phyloP scores from a whole-genome alignment of 2,329 filamentous ascomycete species.

The Calycina marina region DNA sequence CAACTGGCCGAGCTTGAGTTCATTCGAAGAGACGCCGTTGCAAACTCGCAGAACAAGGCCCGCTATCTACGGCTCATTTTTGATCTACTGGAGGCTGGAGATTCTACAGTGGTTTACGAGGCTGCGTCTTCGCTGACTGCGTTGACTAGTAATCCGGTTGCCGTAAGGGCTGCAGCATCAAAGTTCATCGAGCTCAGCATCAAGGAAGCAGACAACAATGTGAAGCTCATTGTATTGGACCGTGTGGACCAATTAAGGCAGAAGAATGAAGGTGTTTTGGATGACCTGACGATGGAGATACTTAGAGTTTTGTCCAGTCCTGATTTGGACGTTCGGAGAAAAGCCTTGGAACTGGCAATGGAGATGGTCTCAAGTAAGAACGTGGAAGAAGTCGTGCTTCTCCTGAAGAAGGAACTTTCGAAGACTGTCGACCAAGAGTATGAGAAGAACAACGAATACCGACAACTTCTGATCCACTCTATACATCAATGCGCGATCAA shows the following conservation, averaged over 20 bases:
- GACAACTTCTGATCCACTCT: conserved; percentile 86
- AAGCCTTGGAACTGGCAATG: conserved; percentile 77
- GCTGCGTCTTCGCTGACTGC: conserved; percentile 89
- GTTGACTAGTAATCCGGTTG: conserved; percentile 89
- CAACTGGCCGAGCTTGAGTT: conserved; percentile 94
- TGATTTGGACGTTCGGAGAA: conserved; percentile 88
- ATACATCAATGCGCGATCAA: conserved; percentile 99
- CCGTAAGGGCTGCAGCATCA: conserved; percentile 86
- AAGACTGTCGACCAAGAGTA: conserved; percentile 98
- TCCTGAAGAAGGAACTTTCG: conserved; percentile 92
- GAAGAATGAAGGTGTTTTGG: conserved; percentile 80
- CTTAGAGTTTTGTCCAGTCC: conserved; percentile 87
- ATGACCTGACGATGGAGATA: conserved; percentile 95
- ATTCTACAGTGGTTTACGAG: conserved; percentile 94
- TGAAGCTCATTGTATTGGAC: conserved; percentile 95
- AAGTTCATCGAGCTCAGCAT: conserved; percentile 97
- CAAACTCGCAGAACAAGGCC: conserved; percentile 91
- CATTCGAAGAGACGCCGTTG: conserved; percentile 91
- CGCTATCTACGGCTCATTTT: conserved; percentile 91
- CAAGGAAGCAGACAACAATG: conserved; percentile 97
- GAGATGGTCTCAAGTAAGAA: conserved; percentile 99
- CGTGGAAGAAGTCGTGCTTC: conserved; percentile 88
- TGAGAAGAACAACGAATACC: conserved; percentile 94
- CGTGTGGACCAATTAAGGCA: conserved; percentile 77
- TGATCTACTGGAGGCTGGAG: conserved; percentile 81